Evolutionary conservation across 2,329 filamentous ascomycete species (phyloP).

Genomic region (Aspergillus neotritici): DNA sequence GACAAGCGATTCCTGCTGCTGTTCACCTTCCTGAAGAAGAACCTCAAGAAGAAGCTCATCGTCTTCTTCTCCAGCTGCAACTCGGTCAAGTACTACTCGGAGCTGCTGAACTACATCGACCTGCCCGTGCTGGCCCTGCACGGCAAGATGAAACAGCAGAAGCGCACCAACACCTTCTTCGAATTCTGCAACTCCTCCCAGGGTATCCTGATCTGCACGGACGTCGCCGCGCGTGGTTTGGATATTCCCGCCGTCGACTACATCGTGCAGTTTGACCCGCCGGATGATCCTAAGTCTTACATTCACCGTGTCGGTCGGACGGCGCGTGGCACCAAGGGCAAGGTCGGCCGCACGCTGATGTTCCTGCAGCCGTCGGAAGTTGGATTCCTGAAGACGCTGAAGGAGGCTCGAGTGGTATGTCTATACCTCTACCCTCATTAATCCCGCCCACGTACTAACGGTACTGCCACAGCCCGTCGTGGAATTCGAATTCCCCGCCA

Average conservation of each 20-base stretch:
- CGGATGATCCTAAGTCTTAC: slow-evolving; percentile 84
- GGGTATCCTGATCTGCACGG: slow-evolving; percentile 89
- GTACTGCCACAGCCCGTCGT: slow-evolving; percentile 65
- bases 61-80: slow-evolving; percentile 93
- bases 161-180: slow-evolving; percentile 98
- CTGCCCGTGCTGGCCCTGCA: slow-evolving; percentile 80
- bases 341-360: slow-evolving; percentile 74
- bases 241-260: slow-evolving; percentile 96
- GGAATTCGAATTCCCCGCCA: slow-evolving; percentile 89
- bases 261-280: slow-evolving; percentile 93
- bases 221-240: slow-evolving; percentile 88
- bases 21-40: slow-evolving; percentile 88
- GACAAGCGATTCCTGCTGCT: slow-evolving; percentile 91
- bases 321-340: slow-evolving; percentile 73
- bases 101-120: slow-evolving; percentile 96
- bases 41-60: slow-evolving; percentile 94
- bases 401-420: slow-evolving; percentile 67
- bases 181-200: slow-evolving; percentile 83
- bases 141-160: slow-evolving; percentile 97
- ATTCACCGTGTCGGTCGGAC: slow-evolving; percentile 96
- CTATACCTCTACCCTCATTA: too few species aligned
- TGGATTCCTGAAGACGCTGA: slow-evolving; percentile 85
- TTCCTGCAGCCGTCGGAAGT: slow-evolving; percentile 90
- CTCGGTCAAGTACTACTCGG: slow-evolving; percentile 91
- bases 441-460: too few species aligned